Evolutionary conservation across 139 green algal genomes (phyloP).

Genomic region (Chlamydomonas eustigma): DNA sequence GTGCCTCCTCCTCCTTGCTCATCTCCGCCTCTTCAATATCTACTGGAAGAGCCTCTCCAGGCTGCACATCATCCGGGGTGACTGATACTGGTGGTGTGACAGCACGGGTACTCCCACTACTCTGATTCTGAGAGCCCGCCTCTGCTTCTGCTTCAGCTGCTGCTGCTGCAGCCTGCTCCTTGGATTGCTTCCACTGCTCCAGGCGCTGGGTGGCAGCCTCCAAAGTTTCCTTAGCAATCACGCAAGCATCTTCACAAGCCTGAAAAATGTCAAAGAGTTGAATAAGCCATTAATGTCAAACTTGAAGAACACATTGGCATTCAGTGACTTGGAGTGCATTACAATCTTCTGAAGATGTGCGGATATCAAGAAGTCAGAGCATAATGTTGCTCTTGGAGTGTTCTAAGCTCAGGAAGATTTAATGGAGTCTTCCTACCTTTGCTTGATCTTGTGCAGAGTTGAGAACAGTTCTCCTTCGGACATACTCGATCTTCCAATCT

Average conservation of each 20-base stretch:
- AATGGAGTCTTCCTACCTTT: conserved; percentile 3
- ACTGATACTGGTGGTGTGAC: too few species aligned
- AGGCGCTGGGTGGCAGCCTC: neutral
- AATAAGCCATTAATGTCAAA: too few species aligned
- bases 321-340: too few species aligned
- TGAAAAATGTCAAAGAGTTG: too few species aligned
- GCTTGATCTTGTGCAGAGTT: conserved; percentile 17
- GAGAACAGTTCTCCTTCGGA: conserved; percentile 17
- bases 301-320: too few species aligned
- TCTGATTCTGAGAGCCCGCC: neutral
- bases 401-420: too few species aligned
- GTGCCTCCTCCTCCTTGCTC: conserved; percentile 19
- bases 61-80: too few species aligned
- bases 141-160: neutral
- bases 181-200: neutral
- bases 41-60: neutral
- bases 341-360: too few species aligned
- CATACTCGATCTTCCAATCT: conserved; percentile 48
- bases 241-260: neutral
- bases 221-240: neutral
- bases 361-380: too few species aligned
- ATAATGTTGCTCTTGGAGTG: too few species aligned
- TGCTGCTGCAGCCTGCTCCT: neutral
- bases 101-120: too few species aligned
- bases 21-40: conserved; percentile 21